phyloP scores from a whole-genome alignment of 306 rosid genomes.

The Dalbergia cultrata region DNA sequence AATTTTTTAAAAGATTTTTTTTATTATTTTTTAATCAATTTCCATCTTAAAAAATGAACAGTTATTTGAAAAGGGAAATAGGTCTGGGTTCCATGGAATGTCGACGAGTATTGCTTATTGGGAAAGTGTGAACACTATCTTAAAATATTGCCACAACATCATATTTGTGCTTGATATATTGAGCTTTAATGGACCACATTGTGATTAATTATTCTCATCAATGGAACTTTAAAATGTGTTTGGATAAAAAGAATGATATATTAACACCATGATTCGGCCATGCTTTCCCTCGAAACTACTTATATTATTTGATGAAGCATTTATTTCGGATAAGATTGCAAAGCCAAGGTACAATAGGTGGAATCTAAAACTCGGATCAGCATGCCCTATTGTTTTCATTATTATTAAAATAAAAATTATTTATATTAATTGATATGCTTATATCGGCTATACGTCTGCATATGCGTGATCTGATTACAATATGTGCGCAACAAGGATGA shows the following conservation, averaged over 20 bases:
- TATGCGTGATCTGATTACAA: slow-evolving; percentile 11
- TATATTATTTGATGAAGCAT: slow-evolving; percentile 8
- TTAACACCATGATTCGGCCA: background rate
- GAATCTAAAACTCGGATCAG: slow-evolving; percentile 35
- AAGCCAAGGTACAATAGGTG: slow-evolving; percentile 6
- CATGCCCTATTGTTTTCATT: slow-evolving; percentile 6
- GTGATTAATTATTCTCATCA: slow-evolving; percentile 34
- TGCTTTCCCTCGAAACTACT: background rate
- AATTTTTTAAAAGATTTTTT: too few species aligned
- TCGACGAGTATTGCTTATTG: background rate
- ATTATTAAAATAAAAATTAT: background rate
- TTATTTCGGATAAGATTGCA: slow-evolving; percentile 33
- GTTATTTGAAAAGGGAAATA: too few species aligned
- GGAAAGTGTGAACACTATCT: background rate
- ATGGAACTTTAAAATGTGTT: slow-evolving; percentile 23
- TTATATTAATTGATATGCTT: background rate
- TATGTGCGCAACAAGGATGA: slow-evolving; percentile 28
- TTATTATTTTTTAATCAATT: too few species aligned
- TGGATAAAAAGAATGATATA: slow-evolving; percentile 5
- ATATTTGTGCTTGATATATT: slow-evolving; percentile 13
- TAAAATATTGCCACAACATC: slow-evolving; percentile 27
- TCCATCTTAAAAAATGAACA: too few species aligned
- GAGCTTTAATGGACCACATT: slow-evolving; percentile 31
- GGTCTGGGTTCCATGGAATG: background rate
- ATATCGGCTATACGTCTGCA: background rate